phyloP scores from a whole-genome alignment of 495 filamentous ascomycete species.

The Cercophora scortea region DNA sequence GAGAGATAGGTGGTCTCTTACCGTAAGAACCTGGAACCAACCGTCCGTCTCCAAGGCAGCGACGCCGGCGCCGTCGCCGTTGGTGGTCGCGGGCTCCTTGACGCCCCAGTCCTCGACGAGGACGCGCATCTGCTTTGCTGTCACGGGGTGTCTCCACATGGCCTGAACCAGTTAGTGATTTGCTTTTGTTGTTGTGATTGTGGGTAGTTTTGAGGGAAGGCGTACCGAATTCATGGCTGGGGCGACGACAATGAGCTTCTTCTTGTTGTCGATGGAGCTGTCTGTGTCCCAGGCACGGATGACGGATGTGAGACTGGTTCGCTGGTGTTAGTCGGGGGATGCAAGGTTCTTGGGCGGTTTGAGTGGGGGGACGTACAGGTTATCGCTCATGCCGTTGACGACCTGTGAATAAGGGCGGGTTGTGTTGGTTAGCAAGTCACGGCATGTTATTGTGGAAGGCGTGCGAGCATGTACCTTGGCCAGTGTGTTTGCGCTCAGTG shows the following conservation, averaged over 20 bases:
- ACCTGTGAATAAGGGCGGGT: constrained; percentile 4
- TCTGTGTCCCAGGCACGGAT: constrained; percentile 86
- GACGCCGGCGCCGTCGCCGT: background rate
- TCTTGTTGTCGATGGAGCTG: constrained; percentile 45
- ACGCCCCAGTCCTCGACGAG: constrained; percentile 69
- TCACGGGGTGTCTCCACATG: constrained; percentile 85
- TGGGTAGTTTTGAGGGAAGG: background rate
- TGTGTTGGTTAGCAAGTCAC: background rate
- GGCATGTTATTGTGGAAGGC: background rate
- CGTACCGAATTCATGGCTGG: constrained; percentile 30
- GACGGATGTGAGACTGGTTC: constrained; percentile 46
- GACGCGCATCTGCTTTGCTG: constrained; percentile 56
- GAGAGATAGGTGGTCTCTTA: constrained; percentile 2
- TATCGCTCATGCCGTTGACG: constrained; percentile 24
- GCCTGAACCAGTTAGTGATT: constrained; percentile 22
- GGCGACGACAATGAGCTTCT: constrained; percentile 54
- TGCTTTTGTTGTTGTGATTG: too few relatives aligned
- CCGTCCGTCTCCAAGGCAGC: constrained; percentile 24
- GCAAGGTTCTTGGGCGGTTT: background rate
- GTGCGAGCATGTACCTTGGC: constrained; percentile 53
- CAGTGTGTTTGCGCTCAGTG: constrained; percentile 59
- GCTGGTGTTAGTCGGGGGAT: background rate
- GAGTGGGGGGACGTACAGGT: constrained; percentile 8
- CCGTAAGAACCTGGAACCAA: constrained; percentile 70
- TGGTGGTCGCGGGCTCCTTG: constrained; percentile 43